Evolutionary conservation across 345 rosid species (phyloP).

Genomic region (Euphorbia pulcherrima): DNA sequence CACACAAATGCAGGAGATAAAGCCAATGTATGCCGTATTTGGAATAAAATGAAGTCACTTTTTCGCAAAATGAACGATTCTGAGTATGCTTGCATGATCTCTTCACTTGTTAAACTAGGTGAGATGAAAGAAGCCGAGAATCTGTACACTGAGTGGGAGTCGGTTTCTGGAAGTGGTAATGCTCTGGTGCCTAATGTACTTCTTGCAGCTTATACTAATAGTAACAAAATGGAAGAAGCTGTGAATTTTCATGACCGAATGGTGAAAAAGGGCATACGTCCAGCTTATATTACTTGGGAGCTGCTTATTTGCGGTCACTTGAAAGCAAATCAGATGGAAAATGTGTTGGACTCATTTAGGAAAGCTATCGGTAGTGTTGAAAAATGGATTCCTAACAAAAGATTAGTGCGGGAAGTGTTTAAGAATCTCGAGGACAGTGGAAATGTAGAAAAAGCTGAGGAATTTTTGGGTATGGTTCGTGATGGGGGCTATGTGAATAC

Average conservation of each 20-base stretch:
- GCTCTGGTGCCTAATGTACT: constrained; percentile 62
- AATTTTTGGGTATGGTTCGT: constrained; percentile 51
- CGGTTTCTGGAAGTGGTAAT: constrained; percentile 53
- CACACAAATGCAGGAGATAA: constrained; percentile 56
- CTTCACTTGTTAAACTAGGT: constrained; percentile 68
- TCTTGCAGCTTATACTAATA: constrained; percentile 64
- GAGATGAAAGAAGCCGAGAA: constrained; percentile 58
- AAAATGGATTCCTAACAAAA: constrained; percentile 60
- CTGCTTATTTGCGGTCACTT: constrained; percentile 69
- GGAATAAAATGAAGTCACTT: constrained; percentile 61
- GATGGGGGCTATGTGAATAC: constrained; percentile 63
- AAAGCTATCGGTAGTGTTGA: constrained; percentile 65
- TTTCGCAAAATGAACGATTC: constrained; percentile 67
- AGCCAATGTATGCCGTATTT: constrained; percentile 53
- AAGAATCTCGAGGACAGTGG: constrained; percentile 56
- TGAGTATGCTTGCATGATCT: constrained; percentile 67
- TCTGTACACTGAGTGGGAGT: constrained; percentile 75
- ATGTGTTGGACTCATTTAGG: constrained; percentile 53
- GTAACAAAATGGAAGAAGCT: constrained; percentile 47
- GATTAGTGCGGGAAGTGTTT: constrained; percentile 42
- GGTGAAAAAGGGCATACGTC: constrained; percentile 47
- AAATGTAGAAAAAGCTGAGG: constrained; percentile 60
- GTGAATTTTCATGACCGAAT: constrained; percentile 46
- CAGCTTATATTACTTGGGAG: constrained; percentile 80
- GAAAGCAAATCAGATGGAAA: constrained; percentile 44